phyloP scores from a whole-genome alignment of 139 green algal genomes.

The Zygnema circumcarinatum region DNA sequence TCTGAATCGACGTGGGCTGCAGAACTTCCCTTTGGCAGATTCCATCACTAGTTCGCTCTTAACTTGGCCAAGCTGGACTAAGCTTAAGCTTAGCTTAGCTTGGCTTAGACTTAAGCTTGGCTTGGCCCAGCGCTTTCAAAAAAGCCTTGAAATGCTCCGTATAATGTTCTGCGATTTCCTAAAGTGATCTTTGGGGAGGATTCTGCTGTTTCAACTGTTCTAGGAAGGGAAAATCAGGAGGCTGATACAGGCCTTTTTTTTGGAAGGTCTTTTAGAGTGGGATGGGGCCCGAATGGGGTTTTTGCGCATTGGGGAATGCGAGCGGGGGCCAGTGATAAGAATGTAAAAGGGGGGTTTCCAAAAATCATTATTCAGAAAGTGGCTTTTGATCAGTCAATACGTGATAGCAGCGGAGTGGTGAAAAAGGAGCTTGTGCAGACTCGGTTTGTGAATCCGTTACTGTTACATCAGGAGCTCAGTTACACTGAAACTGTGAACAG shows the following conservation, averaged over 20 bases:
- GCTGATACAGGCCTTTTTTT: conserved; percentile 74
- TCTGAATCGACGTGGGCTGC: no score
- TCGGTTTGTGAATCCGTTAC: conserved; percentile 22
- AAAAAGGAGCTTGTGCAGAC: neutral
- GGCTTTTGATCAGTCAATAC: neutral
- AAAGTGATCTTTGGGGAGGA: neutral
- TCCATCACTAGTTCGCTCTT: no score
- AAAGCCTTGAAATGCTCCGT: neutral
- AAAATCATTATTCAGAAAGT: conserved; percentile 34
- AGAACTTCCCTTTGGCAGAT: no score
- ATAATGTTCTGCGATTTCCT: neutral
- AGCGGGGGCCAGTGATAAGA: neutral
- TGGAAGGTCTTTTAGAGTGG: conserved; percentile 73
- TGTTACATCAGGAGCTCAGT: conserved; percentile 49
- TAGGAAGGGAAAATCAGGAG: neutral
- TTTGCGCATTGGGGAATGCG: conserved; percentile 63
- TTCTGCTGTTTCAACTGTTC: neutral
- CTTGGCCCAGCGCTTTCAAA: neutral
- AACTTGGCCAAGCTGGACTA: no score
- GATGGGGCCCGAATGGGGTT: conserved; percentile 75
- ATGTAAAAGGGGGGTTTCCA: neutral
- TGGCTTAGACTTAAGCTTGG: no score
- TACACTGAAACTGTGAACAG: conserved; percentile 21
- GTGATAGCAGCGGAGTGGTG: conserved; percentile 7
- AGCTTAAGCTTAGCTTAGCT: no score